Evolutionary conservation across 805 yeast genomes (phyloP), one percentile per base, ranked within the genome.

Genomic region (Candida chilensis): DNA sequence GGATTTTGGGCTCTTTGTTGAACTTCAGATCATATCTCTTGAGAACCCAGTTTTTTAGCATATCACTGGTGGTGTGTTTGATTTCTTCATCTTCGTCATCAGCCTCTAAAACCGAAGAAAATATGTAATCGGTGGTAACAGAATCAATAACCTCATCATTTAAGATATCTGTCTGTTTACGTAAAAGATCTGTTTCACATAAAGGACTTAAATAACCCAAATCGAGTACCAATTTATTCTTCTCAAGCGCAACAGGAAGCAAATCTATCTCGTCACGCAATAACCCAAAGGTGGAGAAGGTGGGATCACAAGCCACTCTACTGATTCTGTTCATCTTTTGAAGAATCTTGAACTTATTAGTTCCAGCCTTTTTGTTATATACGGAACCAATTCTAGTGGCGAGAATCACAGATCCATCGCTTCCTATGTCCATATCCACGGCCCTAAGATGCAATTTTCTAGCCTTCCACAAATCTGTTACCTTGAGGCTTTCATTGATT

Each of bases 301-400:
- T 48, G 0, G 77, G 65, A 44, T 81, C 86, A 42, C 90, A 78
- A 1, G 68, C 48, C 3, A 87, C 94, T 29, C 60, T 60, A 9
- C 65, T 68, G n/a, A 76, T 64, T 32, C 69, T 68, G 29, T 77
- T 74, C n/a, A 81, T 37, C 22, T 58, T 52, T 5, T 71, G 68
- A 3, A 80, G 42, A 32, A 71, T 68, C 24, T 58, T 55, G 46
- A 77, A 79, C 47, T 79, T 80, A 45, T 29, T 13, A 50, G 36
- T 21, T n/a, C 51, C 65, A 16, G 60, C 38, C 36, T 62, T 50
- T 37, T 55, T 67, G 39, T 60, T 57, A 40, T 70, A 85, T 0
- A 72, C 83, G 15, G 78, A 67, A 0, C 96, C 96, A 29, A 75
- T 74, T 14, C 60, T 50, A 0, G 92, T 79, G 37, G 81, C 71